Base-by-base conservation (phyloP, 1,139 yeast species). In the Taphrina wiesneri region DNA sequence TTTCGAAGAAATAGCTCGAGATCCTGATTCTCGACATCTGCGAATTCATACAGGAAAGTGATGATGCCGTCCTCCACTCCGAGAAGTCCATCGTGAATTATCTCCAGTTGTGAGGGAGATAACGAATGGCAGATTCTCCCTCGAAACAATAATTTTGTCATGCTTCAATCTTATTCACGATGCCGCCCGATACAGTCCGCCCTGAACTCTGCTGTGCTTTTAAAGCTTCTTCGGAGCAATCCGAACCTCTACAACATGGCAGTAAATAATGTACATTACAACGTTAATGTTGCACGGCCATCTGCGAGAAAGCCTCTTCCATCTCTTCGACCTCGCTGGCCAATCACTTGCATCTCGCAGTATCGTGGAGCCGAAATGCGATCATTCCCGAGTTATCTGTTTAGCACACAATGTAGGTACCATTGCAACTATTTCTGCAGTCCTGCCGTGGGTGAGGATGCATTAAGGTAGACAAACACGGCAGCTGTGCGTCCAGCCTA, bases 51-150 rank as follows among this genome's bases (percentile, higher is more conserved):
- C 15, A 84, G 73, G 66, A 81, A 81, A 19, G 71, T 75, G 62
- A 85, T 85, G 0, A 75, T 74, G 2, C 89, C 89, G 1, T 73
- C 70, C 64, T 80, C 80, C 11, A 87, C 90, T 6, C 87, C 88
- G 17, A 86, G 74, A 0, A 82, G 80, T n/a, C 85, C 82, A 32
- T 76, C 73, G 2, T 79, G 76, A 15, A 84, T 72, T 49, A 83
- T 78, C 68, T 86, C 83, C 15, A 86, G 72, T 23, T 75, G 71
- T 0, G 83, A 83, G 9, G 85, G 73, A 1, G 63, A 70, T 3
- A 86, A 84, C 0, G 87, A 82, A 71, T 86, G 88, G 6, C 83
- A 81, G 68, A 85, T 79, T 0, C 85, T 80, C 1, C 90, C 90
- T 64, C 76, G 56, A 49, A 65, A 53, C 19, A 65, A 21, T 23